These are phyloP conservation scores for Phytophthora quininea DNA, from an alignment of 352 stramenopile species.

Conservation along the genomic window DNA sequence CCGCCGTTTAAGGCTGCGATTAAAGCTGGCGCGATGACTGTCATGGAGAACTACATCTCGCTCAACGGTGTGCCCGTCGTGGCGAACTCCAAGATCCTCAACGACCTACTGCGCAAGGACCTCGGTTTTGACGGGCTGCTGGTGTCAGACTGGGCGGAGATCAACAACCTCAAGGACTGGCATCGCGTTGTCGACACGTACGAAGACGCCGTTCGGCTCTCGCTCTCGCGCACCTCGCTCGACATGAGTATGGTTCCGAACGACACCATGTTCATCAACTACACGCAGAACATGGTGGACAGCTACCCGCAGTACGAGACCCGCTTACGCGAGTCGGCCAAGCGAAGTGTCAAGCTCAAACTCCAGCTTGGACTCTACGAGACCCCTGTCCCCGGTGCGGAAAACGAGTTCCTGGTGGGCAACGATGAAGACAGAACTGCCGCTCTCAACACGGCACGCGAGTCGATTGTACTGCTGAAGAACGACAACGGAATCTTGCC, in stretches of 20 bases:
- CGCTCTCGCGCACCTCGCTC: constrained; percentile 76
- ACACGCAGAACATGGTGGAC: constrained; percentile 43
- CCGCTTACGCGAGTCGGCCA: constrained; percentile 56
- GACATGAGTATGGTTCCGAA: constrained; percentile 91
- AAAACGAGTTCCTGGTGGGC: constrained; percentile 48
- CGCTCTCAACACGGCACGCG: constrained; percentile 67
- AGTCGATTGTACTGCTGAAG: constrained; percentile 81
- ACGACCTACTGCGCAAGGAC: constrained; percentile 76
- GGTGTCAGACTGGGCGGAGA: constrained; percentile 93
- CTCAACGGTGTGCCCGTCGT: constrained; percentile 91
- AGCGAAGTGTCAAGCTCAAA: constrained; percentile 75
- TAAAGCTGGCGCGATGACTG: constrained; percentile 72
- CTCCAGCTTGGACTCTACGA: constrained; percentile 69
- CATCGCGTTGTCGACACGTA: constrained; percentile 52
- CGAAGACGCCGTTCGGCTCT: constrained; percentile 59
- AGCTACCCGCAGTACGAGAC: constrained; percentile 31
- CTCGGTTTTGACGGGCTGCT: constrained; percentile 85
- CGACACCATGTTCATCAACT: constrained; percentile 54
- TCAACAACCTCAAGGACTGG: constrained; percentile 78
- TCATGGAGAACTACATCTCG: constrained; percentile 94
- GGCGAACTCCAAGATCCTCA: constrained; percentile 71
- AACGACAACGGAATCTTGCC: constrained; percentile 67
- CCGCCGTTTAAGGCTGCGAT: constrained; percentile 82
- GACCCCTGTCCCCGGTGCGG: constrained; percentile 48
- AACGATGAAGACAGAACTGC: constrained; percentile 42